These are phyloP conservation scores for Centrapalus pauciflorus DNA, from an alignment of 129 eudicot genomes.

Conservation along the genomic window DNA sequence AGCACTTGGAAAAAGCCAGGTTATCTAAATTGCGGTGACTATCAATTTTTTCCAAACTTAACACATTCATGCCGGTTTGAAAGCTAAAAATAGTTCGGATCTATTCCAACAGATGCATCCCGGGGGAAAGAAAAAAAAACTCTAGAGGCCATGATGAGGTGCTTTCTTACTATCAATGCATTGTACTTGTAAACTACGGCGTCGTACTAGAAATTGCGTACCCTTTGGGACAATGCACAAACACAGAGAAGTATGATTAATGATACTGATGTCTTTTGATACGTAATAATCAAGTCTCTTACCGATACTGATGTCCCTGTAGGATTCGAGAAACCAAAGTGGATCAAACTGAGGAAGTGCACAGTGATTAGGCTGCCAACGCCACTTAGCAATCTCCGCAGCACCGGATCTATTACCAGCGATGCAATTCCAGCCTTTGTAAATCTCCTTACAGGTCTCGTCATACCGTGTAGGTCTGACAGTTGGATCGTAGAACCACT, in stretches of 20 bases:
- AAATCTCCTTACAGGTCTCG: constrained; percentile 87
- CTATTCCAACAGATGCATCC: too few relatives aligned
- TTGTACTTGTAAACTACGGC: background rate
- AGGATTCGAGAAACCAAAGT: constrained; percentile 38
- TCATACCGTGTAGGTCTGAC: constrained; percentile 57
- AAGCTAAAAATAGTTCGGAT: too few relatives aligned
- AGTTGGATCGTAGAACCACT: constrained; percentile 81
- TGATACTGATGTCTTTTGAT: background rate
- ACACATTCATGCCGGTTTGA: background rate
- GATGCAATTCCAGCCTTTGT: constrained; percentile 88
- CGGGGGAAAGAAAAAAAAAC: too few relatives aligned
- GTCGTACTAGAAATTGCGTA: constrained; percentile 4
- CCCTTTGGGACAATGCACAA: background rate
- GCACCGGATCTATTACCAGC: constrained; percentile 68
- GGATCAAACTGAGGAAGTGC: constrained; percentile 80
- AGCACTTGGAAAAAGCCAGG: background rate
- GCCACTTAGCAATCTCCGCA: constrained; percentile 67
- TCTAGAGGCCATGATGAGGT: background rate
- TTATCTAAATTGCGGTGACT: background rate
- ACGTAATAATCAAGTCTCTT: background rate
- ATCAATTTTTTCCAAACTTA: background rate
- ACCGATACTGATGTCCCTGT: constrained; percentile 70
- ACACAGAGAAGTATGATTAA: background rate
- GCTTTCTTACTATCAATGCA: background rate
- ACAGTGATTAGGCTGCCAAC: constrained; percentile 79